Evolutionary conservation across 257 asterid species (phyloP).

Genomic region (Solanum pimpinellifolium): DNA sequence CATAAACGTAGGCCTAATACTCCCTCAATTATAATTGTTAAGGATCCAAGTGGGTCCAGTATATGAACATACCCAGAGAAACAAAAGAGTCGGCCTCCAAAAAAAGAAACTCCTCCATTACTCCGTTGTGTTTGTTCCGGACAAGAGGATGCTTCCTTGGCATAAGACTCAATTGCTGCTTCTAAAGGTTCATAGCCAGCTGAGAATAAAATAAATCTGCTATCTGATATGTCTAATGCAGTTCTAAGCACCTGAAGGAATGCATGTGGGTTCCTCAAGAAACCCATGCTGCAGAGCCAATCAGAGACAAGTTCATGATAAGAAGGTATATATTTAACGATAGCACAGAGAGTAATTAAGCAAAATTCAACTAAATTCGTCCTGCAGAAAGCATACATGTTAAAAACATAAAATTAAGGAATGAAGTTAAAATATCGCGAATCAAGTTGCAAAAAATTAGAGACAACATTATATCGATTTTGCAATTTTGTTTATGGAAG

Average conservation of each 20-base stretch:
- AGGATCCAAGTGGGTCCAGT: not conserved
- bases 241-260: slow-evolving; percentile 42
- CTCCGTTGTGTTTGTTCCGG: slow-evolving; percentile 26
- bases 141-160: slow-evolving; percentile 25
- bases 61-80: slow-evolving; percentile 60
- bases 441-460: not conserved
- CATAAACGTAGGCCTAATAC: not conserved
- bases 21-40: not conserved
- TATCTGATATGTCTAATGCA: slow-evolving; percentile 36
- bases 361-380: not conserved
- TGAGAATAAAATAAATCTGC: slow-evolving; percentile 61
- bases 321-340: not conserved
- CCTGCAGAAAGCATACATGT: not conserved
- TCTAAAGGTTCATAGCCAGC: slow-evolving; percentile 84
- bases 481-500: not conserved
- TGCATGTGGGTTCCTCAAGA: slow-evolving; percentile 40
- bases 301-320: not conserved
- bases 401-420: not conserved
- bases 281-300: slow-evolving; percentile 76
- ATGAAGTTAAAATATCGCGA: not conserved
- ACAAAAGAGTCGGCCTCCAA: slow-evolving; percentile 58
- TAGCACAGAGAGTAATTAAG: not conserved
- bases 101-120: slow-evolving; percentile 47
- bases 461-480: not conserved
- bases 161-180: slow-evolving; percentile 39